phyloP scores from a whole-genome alignment of 2,329 filamentous ascomycete species.

The Pyrenophora tritici-repentis region DNA sequence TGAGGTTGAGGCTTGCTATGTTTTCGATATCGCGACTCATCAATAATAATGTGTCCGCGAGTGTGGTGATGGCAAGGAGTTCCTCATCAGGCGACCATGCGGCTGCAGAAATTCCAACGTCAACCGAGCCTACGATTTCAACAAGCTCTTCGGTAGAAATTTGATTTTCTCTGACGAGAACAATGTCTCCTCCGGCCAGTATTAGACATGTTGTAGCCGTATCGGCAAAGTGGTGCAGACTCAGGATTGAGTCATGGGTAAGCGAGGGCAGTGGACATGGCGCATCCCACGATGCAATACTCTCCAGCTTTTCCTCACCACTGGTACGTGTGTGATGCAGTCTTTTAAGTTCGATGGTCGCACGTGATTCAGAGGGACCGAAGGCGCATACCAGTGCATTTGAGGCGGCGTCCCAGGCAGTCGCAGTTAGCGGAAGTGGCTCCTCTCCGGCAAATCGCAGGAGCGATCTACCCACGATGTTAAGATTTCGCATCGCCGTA shows the following conservation, averaged over 20 bases:
- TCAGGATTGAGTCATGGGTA: slow-evolving; percentile 73
- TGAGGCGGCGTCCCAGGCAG: slow-evolving; percentile 81
- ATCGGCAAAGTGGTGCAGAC: slow-evolving; percentile 84
- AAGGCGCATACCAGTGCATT: slow-evolving; percentile 82
- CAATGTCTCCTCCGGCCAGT: slow-evolving; percentile 86
- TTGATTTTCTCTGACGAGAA: slow-evolving; percentile 77
- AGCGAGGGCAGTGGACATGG: slow-evolving; percentile 78
- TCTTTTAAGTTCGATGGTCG: slow-evolving; percentile 74
- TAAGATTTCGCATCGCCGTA: slow-evolving; percentile 79
- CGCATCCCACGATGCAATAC: slow-evolving; percentile 86
- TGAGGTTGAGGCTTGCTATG: slow-evolving; percentile 74
- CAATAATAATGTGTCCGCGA: slow-evolving; percentile 77
- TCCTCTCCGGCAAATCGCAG: slow-evolving; percentile 62
- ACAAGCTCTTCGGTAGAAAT: slow-evolving; percentile 74
- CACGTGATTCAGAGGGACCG: slow-evolving; percentile 73
- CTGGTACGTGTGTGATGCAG: slow-evolving; percentile 51
- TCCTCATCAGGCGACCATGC: slow-evolving; percentile 96
- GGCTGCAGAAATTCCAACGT: slow-evolving; percentile 86
- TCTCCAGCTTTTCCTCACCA: slow-evolving; percentile 46
- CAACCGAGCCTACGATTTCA: slow-evolving; percentile 93
- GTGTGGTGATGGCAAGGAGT: slow-evolving; percentile 80
- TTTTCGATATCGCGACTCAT: slow-evolving; percentile 93
- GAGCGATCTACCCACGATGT: slow-evolving; percentile 70
- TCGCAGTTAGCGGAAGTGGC: slow-evolving; percentile 69
- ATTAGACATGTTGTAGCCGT: slow-evolving; percentile 78